These are phyloP conservation scores for Olyra latifolia DNA, from an alignment of 176 grass and related monocot genomes.

Conservation along the genomic window DNA sequence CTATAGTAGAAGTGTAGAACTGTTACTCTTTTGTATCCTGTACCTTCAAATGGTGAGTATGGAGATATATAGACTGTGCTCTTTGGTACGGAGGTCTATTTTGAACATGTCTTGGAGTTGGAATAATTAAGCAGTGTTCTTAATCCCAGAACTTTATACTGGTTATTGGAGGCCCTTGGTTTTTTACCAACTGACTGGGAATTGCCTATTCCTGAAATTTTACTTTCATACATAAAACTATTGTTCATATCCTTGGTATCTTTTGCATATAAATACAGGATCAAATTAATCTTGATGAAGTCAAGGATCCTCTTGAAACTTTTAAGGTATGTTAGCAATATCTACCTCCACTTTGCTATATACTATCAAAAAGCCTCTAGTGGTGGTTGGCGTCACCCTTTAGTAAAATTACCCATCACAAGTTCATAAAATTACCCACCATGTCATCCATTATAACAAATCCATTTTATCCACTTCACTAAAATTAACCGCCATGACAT, in stretches of 20 bases:
- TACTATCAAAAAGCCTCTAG: too few species aligned
- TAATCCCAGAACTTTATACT: slow-evolving; percentile 13
- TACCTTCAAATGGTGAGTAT: neutral
- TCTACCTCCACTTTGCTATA: neutral
- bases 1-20: neutral
- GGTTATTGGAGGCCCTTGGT: neutral
- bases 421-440: too few species aligned
- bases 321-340: slow-evolving; percentile 70
- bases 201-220: neutral
- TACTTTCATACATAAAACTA: slow-evolving; percentile 25
- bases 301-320: slow-evolving; percentile 78
- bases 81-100: neutral
- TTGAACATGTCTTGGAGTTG: neutral
- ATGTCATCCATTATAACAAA: too few species aligned
- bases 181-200: neutral
- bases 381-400: too few species aligned
- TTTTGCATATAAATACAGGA: slow-evolving; percentile 53
- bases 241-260: neutral
- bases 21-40: neutral
- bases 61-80: neutral
- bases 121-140: neutral
- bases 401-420: too few species aligned
- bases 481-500: too few species aligned
- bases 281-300: slow-evolving; percentile 91
- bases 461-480: too few species aligned